These are phyloP conservation scores for Leucocoprinus birnbaumii DNA, from an alignment of 768 basidiomycete genomes.

Conservation along the genomic window DNA sequence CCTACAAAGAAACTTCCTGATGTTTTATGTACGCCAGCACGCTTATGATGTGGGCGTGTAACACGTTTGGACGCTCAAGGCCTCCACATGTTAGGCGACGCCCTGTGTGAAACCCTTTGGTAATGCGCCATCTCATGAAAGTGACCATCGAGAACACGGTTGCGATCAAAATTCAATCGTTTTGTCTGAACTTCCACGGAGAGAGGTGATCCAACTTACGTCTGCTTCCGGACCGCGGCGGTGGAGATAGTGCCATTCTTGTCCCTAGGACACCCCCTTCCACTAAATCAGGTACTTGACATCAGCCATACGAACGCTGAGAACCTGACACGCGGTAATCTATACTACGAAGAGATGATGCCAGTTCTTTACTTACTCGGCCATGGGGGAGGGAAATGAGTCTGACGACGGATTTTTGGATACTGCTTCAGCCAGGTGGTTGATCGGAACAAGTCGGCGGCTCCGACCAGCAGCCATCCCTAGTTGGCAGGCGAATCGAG, in stretches of 20 bases:
- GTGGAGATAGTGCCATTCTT: slow-evolving; percentile 24
- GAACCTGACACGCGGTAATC: background rate
- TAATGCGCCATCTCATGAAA: slow-evolving; percentile 30
- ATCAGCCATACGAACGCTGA: background rate
- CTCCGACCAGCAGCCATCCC: slow-evolving; percentile 16
- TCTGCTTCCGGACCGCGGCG: slow-evolving; percentile 34
- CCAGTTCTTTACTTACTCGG: background rate
- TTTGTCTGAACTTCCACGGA: slow-evolving; percentile 29
- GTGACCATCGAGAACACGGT: slow-evolving; percentile 28
- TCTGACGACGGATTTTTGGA: slow-evolving; percentile 8
- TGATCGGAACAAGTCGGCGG: slow-evolving; percentile 38
- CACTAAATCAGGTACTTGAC: slow-evolving; percentile 5
- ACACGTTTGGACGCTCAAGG: slow-evolving; percentile 11
- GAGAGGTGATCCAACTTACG: slow-evolving; percentile 20
- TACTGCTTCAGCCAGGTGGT: slow-evolving; percentile 1
- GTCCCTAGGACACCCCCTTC: slow-evolving; percentile 3
- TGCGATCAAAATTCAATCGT: slow-evolving; percentile 23
- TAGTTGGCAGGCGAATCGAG: slow-evolving; percentile 12
- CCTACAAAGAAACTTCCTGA: background rate
- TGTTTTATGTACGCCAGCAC: slow-evolving; percentile 7
- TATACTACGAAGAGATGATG: background rate
- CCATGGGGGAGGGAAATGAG: no score
- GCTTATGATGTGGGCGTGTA: background rate
- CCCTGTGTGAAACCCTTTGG: slow-evolving; percentile 23
- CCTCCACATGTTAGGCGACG: slow-evolving; percentile 10